Conservation (phyloP, 768 basidiomycete species). For the Pulveroboletus sp. region DNA sequence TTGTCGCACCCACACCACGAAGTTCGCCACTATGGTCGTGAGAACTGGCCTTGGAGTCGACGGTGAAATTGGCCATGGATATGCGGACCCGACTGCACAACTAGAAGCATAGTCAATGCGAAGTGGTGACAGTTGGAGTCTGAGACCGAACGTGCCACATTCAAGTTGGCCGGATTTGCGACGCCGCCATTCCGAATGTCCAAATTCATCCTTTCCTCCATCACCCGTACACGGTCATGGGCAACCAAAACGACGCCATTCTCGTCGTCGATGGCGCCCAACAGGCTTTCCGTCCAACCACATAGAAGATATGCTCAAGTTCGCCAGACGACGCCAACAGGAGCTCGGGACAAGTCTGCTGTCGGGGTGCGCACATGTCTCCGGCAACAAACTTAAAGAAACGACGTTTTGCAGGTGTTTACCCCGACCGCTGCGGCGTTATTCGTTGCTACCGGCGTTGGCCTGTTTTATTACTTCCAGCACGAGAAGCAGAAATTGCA, state of each 20-base stretch:
- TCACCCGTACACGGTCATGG: slow-evolving; percentile 18
- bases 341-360: slow-evolving; percentile 32
- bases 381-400: background rate
- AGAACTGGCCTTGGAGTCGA: too few species aligned
- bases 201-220: slow-evolving; percentile 21
- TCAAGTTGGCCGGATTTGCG: too few species aligned
- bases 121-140: too few species aligned
- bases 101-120: too few species aligned
- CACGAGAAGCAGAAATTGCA: slow-evolving; percentile 78
- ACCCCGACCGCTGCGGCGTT: slow-evolving; percentile 81
- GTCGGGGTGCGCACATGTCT: slow-evolving; percentile 29
- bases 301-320: slow-evolving; percentile 16
- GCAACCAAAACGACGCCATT: slow-evolving; percentile 3
- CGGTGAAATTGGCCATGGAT: too few species aligned
- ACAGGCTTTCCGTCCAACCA: background rate
- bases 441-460: slow-evolving; percentile 80
- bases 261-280: background rate
- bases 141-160: too few species aligned
- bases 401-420: slow-evolving; percentile 66
- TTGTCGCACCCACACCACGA: too few species aligned
- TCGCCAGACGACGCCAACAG: slow-evolving; percentile 20
- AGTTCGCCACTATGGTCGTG: too few species aligned
- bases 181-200: slow-evolving; percentile 9
- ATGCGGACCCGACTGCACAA: too few species aligned
- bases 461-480: slow-evolving; percentile 85